These are phyloP conservation scores for Apiotrichum laibachii DNA, from an alignment of 1,284 basidiomycete genomes.

Conservation along the genomic window DNA sequence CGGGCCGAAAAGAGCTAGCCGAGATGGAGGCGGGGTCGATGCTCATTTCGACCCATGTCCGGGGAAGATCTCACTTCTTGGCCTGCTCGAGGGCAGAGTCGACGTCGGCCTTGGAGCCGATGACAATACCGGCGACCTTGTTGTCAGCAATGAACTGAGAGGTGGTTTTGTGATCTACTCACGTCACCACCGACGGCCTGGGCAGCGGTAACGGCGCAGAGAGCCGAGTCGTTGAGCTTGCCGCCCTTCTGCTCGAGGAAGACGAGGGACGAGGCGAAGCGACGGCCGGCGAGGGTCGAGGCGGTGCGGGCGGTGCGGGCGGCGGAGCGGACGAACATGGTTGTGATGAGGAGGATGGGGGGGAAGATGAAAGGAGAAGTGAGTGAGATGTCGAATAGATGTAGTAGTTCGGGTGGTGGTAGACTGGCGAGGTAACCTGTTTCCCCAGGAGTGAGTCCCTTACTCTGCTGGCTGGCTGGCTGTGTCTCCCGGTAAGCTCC, in stretches of 20 bases:
- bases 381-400: not conserved
- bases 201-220: conserved; percentile 87
- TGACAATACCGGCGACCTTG: conserved; percentile 78
- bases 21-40: not conserved
- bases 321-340: conserved; percentile 26
- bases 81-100: conserved; percentile 68
- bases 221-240: conserved; percentile 74
- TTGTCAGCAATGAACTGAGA: not conserved
- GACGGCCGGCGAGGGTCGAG: conserved; percentile 26
- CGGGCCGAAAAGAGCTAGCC: not conserved
- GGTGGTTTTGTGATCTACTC: conserved; percentile 14
- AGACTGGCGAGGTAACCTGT: too few relatives aligned
- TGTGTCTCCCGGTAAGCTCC: too few relatives aligned
- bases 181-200: conserved; percentile 66
- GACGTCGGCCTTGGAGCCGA: conserved; percentile 72
- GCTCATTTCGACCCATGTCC: not conserved
- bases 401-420: not conserved
- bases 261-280: conserved; percentile 62
- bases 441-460: too few relatives aligned
- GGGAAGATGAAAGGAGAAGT: not conserved
- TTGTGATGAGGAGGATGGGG: not conserved
- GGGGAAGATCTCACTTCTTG: conserved; percentile 62
- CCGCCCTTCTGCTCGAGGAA: conserved; percentile 85
- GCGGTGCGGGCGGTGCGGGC: conserved; percentile 21
- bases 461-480: too few relatives aligned